Conservation (phyloP, 805 yeast species). For the Barnettozyma sucrosica region DNA sequence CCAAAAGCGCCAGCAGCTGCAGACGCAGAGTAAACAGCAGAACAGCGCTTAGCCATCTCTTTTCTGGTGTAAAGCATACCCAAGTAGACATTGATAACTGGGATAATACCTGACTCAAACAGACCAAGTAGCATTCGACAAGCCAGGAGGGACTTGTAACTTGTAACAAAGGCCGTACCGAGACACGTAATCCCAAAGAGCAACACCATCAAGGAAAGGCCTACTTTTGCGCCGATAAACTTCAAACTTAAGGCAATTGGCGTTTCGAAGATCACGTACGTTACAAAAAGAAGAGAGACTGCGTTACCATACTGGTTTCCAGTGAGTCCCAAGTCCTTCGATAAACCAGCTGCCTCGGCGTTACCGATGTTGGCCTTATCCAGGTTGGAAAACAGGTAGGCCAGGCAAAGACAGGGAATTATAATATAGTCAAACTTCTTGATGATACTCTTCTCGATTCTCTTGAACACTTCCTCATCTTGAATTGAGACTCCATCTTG, state of each 20-base stretch:
- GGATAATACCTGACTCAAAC: slow-evolving; percentile 47
- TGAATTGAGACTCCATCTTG: not conserved
- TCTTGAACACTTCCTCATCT: slow-evolving; percentile 12
- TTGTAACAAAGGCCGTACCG: slow-evolving; percentile 37
- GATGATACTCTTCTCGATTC: slow-evolving; percentile 30
- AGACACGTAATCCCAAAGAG: slow-evolving; percentile 37
- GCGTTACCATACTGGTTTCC: slow-evolving; percentile 37
- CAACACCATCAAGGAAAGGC: slow-evolving; percentile 28
- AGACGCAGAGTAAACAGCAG: slow-evolving; percentile 22
- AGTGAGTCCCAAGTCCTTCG: slow-evolving; percentile 33
- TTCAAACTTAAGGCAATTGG: slow-evolving; percentile 34
- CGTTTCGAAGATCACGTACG: slow-evolving; percentile 36
- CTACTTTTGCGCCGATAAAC: slow-evolving; percentile 33
- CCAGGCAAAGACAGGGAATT: slow-evolving; percentile 37
- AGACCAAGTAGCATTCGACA: slow-evolving; percentile 46
- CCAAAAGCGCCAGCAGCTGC: slow-evolving; percentile 45
- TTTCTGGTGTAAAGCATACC: slow-evolving; percentile 42
- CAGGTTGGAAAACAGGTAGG: slow-evolving; percentile 42
- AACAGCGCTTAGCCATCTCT: slow-evolving; percentile 42
- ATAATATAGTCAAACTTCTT: slow-evolving; percentile 38
- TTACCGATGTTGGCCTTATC: slow-evolving; percentile 58
- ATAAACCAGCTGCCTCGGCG: slow-evolving; percentile 49
- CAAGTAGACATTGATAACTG: slow-evolving; percentile 41
- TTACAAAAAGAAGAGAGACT: slow-evolving; percentile 41
- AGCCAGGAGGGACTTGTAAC: slow-evolving; percentile 38